A percentile compares a stretch with the other conserved stretches of the same genome.
phyloP scores from a whole-genome alignment of 768 basidiomycete species.

The Termitomyces sp. region DNA sequence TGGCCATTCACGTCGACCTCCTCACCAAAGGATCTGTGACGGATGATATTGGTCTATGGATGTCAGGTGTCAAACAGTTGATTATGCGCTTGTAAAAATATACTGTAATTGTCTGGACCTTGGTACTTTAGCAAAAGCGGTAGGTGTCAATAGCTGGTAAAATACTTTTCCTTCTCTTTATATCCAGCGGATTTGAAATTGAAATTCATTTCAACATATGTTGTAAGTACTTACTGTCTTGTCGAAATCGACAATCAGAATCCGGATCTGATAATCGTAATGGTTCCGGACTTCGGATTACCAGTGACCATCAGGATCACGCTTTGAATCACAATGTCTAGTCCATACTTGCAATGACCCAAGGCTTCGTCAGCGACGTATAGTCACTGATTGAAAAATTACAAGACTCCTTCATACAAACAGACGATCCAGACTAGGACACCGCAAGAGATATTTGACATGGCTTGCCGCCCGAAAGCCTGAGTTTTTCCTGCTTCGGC shows the following conservation, averaged over 20 bases:
- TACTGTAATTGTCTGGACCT: neutral
- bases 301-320: neutral
- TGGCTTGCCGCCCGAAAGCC: neutral
- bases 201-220: neutral
- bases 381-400: too few relatives aligned
- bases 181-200: neutral
- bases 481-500: neutral
- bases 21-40: constrained; percentile 75
- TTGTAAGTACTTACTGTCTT: neutral
- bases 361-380: neutral
- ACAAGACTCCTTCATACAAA: too few relatives aligned
- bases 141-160: constrained; percentile 1
- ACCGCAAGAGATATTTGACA: neutral
- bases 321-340: neutral
- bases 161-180: neutral
- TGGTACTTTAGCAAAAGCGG: neutral
- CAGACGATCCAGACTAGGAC: neutral
- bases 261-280: too few relatives aligned
- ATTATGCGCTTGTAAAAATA: constrained; percentile 56
- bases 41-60: constrained; percentile 81
- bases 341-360: neutral
- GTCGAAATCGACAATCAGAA: neutral
- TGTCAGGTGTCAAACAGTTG: constrained; percentile 88
- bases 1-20: constrained; percentile 82
- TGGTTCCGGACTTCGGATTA: too few relatives aligned